Base-by-base conservation (phyloP, 805 yeast genomes). In the Saturnispora diversa region DNA sequence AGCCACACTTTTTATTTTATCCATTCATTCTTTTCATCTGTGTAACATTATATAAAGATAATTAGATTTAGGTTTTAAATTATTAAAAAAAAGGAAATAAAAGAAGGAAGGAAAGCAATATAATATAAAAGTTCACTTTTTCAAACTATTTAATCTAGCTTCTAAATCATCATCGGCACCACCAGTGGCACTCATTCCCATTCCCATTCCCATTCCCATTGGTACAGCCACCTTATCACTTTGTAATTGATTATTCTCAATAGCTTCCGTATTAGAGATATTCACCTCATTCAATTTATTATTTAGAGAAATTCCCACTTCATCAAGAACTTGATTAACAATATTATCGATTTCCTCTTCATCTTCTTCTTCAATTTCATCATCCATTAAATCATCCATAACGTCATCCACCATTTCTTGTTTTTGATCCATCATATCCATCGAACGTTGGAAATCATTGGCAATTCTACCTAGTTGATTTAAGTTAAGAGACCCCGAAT, bases 321-420 rank as follows among this genome's bases (percentile, higher is more conserved):
- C 98, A 58, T 92, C 99, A 54, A 92, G 68, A 0, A 94, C 97
- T 60, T 81, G 85, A 54, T 80, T 77, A 37, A 94, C 92, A 38
- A 88, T 82, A 53, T 87, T 95, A 55, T 88, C 96, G 3, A 83
- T 81, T 59, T 88, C 95, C 49, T 82, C 92, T 43, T 63, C 66
- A 47, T 83, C 94, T 45, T 84, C 94, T 19, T 74, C 86, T 49
- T 79, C 83, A 43, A 84, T 77, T 53, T 85, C 97, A 53, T 80
- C 86, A 40, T 82, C 95, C 92, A 92, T 86, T 15, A 92, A 84
- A 59, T 90, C 96, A 57, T 92, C 99, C 52, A 92, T 81, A 15
- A 96, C 94, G 58, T 92, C 98, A 58, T 92, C 98, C 83, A 92
- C 92, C 76, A 94, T 85, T 59, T 94, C 99, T 61, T 94, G 97